Percentiles rank a stretch among this genome's conserved stretches.
phyloP scores from a whole-genome alignment of 1,284 basidiomycete species.

The Marasmius tenuissimus region DNA sequence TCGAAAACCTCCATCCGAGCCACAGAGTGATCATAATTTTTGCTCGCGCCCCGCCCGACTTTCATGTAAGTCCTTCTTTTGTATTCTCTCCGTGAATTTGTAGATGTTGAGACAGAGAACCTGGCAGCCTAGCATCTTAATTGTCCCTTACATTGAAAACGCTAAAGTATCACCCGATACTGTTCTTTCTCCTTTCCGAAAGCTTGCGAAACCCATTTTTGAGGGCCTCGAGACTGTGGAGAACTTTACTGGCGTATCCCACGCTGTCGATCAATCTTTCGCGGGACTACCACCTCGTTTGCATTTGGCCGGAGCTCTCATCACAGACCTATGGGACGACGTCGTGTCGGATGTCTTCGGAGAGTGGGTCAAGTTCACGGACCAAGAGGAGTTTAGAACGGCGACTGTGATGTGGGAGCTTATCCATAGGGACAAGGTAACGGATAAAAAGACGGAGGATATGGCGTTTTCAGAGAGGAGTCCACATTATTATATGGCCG shows the following conservation, averaged over 20 bases:
- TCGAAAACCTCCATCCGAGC: neutral
- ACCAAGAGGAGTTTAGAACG: neutral
- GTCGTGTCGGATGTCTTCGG: slow-evolving; percentile 12
- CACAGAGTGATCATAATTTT: neutral
- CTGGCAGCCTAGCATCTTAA: neutral
- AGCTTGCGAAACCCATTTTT: neutral
- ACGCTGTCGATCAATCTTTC: slow-evolving; percentile 16
- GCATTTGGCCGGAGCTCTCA: slow-evolving; percentile 14
- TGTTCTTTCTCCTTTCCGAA: neutral
- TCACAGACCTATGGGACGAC: too few species aligned
- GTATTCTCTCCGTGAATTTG: neutral
- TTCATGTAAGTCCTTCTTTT: neutral
- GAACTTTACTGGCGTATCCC: slow-evolving; percentile 14
- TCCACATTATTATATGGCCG: slow-evolving; percentile 10
- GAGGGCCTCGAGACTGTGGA: neutral
- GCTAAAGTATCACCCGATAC: neutral
- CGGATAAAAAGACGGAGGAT: neutral
- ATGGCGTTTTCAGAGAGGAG: slow-evolving; percentile 12
- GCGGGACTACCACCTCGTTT: slow-evolving; percentile 14
- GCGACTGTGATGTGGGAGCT: neutral
- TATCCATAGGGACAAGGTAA: slow-evolving; percentile 2
- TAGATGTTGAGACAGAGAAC: neutral
- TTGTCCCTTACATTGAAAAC: neutral
- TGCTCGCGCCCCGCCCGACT: neutral
- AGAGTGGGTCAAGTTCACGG: slow-evolving; percentile 7